These are phyloP conservation scores for Botrytis paeoniae DNA, from an alignment of 2,329 filamentous ascomycete species.

Conservation along the genomic window DNA sequence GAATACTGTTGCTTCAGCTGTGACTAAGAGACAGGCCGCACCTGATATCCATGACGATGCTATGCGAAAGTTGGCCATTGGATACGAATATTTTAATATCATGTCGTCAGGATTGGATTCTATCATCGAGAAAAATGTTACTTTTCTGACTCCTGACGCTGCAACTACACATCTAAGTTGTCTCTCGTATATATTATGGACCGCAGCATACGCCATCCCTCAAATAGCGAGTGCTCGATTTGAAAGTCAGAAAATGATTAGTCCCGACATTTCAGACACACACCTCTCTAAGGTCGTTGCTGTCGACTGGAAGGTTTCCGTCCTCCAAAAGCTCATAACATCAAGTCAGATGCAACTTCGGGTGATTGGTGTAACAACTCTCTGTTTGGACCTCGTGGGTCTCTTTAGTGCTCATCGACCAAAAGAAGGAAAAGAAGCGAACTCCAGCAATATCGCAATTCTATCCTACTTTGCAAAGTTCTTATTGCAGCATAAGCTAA, in stretches of 20 bases:
- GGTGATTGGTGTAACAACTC: slow-evolving; percentile 70
- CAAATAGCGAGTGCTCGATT: slow-evolving; percentile 27
- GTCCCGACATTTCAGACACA: slow-evolving; percentile 30
- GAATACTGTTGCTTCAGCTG: slow-evolving; percentile 26
- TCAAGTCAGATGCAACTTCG: slow-evolving; percentile 90
- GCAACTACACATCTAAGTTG: slow-evolving; percentile 42
- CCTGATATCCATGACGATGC: slow-evolving; percentile 30
- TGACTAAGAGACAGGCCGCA: slow-evolving; percentile 23
- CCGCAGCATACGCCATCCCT: slow-evolving; percentile 38
- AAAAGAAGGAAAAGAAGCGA: slow-evolving; percentile 39
- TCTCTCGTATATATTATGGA: slow-evolving; percentile 46
- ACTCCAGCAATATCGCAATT: slow-evolving; percentile 47
- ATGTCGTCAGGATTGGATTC: slow-evolving; percentile 44
- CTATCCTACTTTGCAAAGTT: slow-evolving; percentile 67
- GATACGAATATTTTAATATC: slow-evolving; percentile 45
- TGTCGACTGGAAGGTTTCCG: slow-evolving; percentile 62
- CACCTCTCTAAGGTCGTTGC: slow-evolving; percentile 31
- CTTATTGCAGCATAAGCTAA: slow-evolving; percentile 65
- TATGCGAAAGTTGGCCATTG: slow-evolving; percentile 41
- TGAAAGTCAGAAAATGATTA: slow-evolving; percentile 32
- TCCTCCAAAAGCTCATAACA: slow-evolving; percentile 69
- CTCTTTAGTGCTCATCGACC: slow-evolving; percentile 56
- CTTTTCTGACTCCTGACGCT: slow-evolving; percentile 48
- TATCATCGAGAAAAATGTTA: slow-evolving; percentile 56
- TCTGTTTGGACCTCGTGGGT: slow-evolving; percentile 67